Evolutionary conservation across 352 stramenopile species (phyloP).

Genomic region (Phytophthora ohioensis): DNA sequence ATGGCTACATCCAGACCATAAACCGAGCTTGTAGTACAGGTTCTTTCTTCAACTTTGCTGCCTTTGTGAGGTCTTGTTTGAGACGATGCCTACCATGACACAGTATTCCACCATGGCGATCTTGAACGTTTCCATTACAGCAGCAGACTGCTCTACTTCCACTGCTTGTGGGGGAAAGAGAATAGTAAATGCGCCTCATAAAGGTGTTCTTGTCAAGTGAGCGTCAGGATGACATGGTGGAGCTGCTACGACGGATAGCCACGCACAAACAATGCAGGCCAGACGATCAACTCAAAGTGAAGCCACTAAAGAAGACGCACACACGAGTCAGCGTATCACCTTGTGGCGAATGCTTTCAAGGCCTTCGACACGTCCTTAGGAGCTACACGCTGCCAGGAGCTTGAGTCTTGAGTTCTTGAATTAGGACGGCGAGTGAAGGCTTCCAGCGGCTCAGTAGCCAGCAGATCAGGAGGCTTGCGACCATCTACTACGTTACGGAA

Average conservation of each 20-base stretch:
- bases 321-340: not conserved
- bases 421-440: no score
- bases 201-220: conserved; percentile 25
- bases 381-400: not conserved
- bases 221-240: conserved; percentile 15
- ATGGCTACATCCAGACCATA: no score
- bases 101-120: no score
- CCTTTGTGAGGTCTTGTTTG: no score
- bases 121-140: no score
- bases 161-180: conserved; percentile 30
- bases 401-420: no score
- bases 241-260: conserved; percentile 5
- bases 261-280: not conserved
- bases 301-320: not conserved
- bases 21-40: no score
- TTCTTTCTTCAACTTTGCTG: no score
- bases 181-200: conserved; percentile 24
- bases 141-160: conserved; percentile 16
- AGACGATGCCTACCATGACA: no score
- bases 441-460: no score
- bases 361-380: conserved; percentile 15
- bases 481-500: no score
- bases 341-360: conserved; percentile 29
- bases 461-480: no score
- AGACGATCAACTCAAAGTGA: not conserved